Base-by-base conservation (phyloP, 805 yeast genomes). In the Torulaspora gathmanii region DNA sequence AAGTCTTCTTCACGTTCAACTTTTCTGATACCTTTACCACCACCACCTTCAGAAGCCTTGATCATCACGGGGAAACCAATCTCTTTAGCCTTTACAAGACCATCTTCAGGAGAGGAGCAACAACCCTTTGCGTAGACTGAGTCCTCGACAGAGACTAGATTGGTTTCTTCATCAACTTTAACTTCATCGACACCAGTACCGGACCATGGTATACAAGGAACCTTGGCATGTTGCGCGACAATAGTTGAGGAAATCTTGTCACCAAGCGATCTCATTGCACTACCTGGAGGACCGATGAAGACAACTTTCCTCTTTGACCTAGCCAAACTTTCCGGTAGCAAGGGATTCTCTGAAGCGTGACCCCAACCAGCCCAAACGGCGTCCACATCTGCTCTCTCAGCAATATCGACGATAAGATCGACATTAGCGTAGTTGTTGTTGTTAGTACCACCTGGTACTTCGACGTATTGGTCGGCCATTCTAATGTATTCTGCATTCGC, bases 301-400 rank as follows among this genome's bases (percentile, higher is more conserved):
- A 93, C 76, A 59, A 95, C 85, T 61, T 78, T 86, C 68, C 88
- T 84, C 49, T 90, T 88, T 15, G 96, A 88, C n/a, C 83, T 83
- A 12, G 98, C 97, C 65, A 93, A 76, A 68, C 78, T 80, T 69
- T 93, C 99, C 23, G 99, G 99, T 54, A 93, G 78, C 37, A 73
- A 67, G 22, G 99, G 99, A 71, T 95, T 91, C 73, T 93, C 99
- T n/a, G 96, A 87, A 23, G 99, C 99, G 66, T 95, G 99, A 60
- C 99, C 99, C 99, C 99, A 93, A 60, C 99, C 99, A 28, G 99
- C 99, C 99, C 99, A 93, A 47, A 93, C 99, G 20, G 99, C 99
- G 66, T 93, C 95, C 45, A 86, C 97, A 54, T 87, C 80, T 35
- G 95, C 84, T 72, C 97, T 84, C 72, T 93, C 99, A 29, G 99